A percentile compares a stretch with the other conserved stretches of the same genome.
phyloP scores from a whole-genome alignment of 2,329 filamentous ascomycete species.

The Botrytis medusae region DNA sequence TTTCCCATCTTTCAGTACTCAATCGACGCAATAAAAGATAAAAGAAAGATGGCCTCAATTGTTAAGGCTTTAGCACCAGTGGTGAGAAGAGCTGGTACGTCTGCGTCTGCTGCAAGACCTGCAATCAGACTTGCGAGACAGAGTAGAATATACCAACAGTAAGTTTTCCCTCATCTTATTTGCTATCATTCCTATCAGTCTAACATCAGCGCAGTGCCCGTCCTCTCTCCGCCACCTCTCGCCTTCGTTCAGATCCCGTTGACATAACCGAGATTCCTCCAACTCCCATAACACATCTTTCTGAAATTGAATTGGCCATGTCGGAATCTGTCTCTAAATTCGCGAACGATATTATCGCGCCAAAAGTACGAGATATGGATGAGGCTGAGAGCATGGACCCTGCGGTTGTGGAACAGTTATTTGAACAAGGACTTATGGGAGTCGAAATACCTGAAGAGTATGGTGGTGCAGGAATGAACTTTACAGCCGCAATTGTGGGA shows the following conservation, averaged over 20 bases:
- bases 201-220: constrained; percentile 44
- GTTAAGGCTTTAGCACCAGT: constrained; percentile 48
- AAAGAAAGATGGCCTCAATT: constrained; percentile 48
- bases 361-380: constrained; percentile 95
- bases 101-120: constrained; percentile 37
- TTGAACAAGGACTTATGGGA: constrained; percentile 96
- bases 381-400: constrained; percentile 95
- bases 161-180: constrained; percentile 22
- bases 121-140: constrained; percentile 42
- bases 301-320: constrained; percentile 87
- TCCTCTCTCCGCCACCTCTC: constrained; percentile 59
- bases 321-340: constrained; percentile 88
- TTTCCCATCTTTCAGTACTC: background rate
- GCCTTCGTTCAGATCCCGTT: constrained; percentile 50
- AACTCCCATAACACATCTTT: constrained; percentile 89
- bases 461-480: constrained; percentile 97
- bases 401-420: constrained; percentile 82
- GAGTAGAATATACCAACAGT: constrained; percentile 45
- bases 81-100: constrained; percentile 43
- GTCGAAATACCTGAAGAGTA: constrained; percentile 97
- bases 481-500: constrained; percentile 90
- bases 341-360: constrained; percentile 81
- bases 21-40: background rate
- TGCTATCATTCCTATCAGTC: background rate
- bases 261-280: constrained; percentile 78